Evolutionary conservation across 257 asterid genomes (phyloP).

Genomic region (Solanum pinnatisectum): DNA sequence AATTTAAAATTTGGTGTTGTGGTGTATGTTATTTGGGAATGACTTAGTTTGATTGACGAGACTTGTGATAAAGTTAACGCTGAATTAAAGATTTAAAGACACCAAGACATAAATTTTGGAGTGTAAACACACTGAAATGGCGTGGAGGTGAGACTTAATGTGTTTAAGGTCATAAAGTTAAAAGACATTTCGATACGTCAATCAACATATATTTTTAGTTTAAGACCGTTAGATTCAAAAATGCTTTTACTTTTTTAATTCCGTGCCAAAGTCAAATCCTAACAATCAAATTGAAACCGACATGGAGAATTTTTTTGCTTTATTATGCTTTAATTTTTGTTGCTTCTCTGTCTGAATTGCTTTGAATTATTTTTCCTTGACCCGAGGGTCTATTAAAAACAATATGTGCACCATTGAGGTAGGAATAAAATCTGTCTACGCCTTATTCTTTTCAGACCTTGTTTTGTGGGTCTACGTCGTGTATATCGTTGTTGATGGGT

Average conservation of each 20-base stretch:
- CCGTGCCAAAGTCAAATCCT: background rate
- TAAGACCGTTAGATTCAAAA: too few relatives aligned
- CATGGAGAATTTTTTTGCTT: background rate
- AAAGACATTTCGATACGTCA: too few relatives aligned
- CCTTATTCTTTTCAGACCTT: background rate
- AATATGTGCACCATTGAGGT: background rate
- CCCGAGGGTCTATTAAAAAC: background rate
- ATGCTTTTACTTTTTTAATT: too few relatives aligned
- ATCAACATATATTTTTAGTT: too few relatives aligned
- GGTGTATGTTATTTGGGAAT: background rate
- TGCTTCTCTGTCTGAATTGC: background rate
- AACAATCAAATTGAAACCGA: background rate
- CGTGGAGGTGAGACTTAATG: background rate
- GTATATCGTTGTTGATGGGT: background rate
- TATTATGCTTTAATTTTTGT: background rate
- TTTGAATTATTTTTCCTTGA: background rate
- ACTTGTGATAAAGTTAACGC: background rate
- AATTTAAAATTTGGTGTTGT: background rate
- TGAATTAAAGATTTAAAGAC: background rate
- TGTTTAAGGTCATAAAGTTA: background rate
- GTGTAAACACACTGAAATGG: background rate
- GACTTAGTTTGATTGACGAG: background rate
- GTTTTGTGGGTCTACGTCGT: fast-evolving
- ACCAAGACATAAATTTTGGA: background rate
- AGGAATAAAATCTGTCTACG: background rate